Base-by-base conservation (phyloP, 2,329 filamentous ascomycete species). In the Cercospora zeina region DNA sequence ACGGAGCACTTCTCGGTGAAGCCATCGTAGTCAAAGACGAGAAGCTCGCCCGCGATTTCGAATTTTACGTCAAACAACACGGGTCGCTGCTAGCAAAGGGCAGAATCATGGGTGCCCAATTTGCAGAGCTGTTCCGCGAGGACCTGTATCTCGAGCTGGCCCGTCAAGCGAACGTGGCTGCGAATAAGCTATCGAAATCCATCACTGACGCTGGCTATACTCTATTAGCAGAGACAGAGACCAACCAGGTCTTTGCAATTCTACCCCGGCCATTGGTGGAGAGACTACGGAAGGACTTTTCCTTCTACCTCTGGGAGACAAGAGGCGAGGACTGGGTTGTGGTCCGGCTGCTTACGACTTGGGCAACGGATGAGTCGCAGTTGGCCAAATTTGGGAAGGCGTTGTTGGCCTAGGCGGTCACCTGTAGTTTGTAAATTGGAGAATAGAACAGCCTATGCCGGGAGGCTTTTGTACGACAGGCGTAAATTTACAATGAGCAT, bases 81-180 rank as follows among this genome's bases (percentile, higher is more conserved):
- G 56, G 56, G 0, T 50, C 56, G 3, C 31, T 58, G 4, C 56
- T 58, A 14, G 56, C 56, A 1, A 58, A 58, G 33, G 56, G 56
- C n/a, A 37, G 56, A 27, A 51, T 58, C 33, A 58, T 58, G 56
- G 56, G 56, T 5, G 45, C 56, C 11, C 56, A 58, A 24, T 58
- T 58, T 14, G 56, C 30, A 5, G 56, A 50, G 19, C 56, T 58
- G 16, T 58, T 58, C 9, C 42, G 56, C 13, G 56, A 58, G 14
- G 39, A 58, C 16, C 19, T 58, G 8, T 58, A 58, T 42, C 33
- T 34, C 2, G 16, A 58, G 8, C 16, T 58, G 4, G 55, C 55
- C 4, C 9, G 54, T 1, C 54, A 31, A 24, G 54, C 54, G 4
- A 56, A 56, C 21, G 54, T 56, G 54, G 54, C 54, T 39, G 54